Evolutionary conservation across 352 stramenopile genomes (phyloP), one percentile per base, ranked within the genome.

Genomic region (Thalassiosira livingstoniorum): DNA sequence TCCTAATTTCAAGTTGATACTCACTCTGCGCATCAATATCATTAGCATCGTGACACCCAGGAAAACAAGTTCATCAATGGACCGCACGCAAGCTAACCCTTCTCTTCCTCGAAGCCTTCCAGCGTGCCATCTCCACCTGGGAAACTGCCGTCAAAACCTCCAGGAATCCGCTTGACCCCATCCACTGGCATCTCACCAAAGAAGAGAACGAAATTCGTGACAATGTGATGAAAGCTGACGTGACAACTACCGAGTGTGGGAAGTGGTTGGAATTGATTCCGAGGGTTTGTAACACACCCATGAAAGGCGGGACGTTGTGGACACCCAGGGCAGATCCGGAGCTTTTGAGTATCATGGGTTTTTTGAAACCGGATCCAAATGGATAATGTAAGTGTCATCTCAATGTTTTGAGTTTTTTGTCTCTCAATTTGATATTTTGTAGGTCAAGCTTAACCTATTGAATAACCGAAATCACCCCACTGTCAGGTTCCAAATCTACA

Each of bases 261-360:
- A 57, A 81, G 60, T 32, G 85, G 13, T 63, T 87, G 23, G 25
- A 27, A 25, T 67, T 68, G 2, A 37, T 81, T 31, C 70, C 81
- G 10, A 37, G 73, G 42, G 27, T 90, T 35, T 91, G 87, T 42
- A 70, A 34, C 23, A 64, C 77, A 21, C 75, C 81, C 13, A 89
- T 92, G 82, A 82, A 81, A 76, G 88, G 77, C 29, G 81, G 64
- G n/a, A 68, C 55, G 13, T 72, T 89, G 61, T 93, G 83, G 82
- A 78, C 79, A 18, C 88, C 88, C 15, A 68, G 77, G 18, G 60
- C 75, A 11, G 63, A 80, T 53, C 65, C 79, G 53, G 51, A 86
- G 21, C 63, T 74, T 51, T 67, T 23, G 1, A 80, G 57, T 23
- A 83, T 88, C 27, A 43, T 34, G 0, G 68, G 55, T 55, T 47